phyloP scores from a whole-genome alignment of 1,139 yeast genomes.

The Blastobotrys capitulatus region DNA sequence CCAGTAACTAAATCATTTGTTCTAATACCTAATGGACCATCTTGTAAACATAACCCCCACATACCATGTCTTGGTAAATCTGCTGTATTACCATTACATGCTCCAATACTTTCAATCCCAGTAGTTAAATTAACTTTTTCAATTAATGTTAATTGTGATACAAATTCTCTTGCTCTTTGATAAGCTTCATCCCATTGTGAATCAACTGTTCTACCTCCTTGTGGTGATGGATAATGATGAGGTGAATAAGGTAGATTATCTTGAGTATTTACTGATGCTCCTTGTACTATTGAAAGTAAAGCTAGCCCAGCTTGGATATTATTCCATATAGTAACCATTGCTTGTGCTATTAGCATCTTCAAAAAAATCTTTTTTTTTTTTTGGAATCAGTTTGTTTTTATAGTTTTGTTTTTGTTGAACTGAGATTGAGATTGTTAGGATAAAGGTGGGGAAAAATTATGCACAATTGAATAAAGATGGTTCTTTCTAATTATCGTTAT shows the following conservation, averaged over 20 bases:
- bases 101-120: conserved; percentile 56
- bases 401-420: too few species aligned
- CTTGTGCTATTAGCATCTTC: too few species aligned
- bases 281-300: too few species aligned
- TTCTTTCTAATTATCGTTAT: too few species aligned
- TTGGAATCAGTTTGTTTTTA: too few species aligned
- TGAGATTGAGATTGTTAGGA: too few species aligned
- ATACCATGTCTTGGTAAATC: conserved; percentile 49
- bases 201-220: conserved; percentile 3
- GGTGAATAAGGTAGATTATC: background rate
- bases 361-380: too few species aligned
- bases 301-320: too few species aligned
- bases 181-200: conserved; percentile 50
- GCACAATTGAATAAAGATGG: too few species aligned
- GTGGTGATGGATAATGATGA: conserved; percentile 3
- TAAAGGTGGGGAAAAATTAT: too few species aligned
- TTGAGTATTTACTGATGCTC: too few species aligned
- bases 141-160: conserved; percentile 48
- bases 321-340: too few species aligned
- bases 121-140: conserved; percentile 61
- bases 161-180: conserved; percentile 48
- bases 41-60: conserved; percentile 56
- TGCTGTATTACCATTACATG: conserved; percentile 61
- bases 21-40: conserved; percentile 61
- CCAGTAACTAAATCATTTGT: conserved; percentile 52